Evolutionary conservation across 2,329 filamentous ascomycete species (phyloP).

Genomic region (Aspergillus vadensis): DNA sequence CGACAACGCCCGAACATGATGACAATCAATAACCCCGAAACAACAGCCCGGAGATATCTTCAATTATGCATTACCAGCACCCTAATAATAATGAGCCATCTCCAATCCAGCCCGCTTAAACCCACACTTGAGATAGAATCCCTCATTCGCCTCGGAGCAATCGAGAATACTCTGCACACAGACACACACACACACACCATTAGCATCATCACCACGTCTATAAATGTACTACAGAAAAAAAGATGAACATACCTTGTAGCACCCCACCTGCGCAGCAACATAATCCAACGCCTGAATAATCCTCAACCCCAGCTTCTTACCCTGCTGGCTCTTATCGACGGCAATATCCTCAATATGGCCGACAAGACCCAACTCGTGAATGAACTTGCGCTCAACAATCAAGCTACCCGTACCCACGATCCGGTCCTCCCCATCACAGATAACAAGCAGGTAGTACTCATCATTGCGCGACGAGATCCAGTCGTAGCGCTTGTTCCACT

Average conservation of each 20-base stretch:
- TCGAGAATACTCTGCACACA: constrained; percentile 77
- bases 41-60: too few relatives aligned
- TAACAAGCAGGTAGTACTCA: constrained; percentile 83
- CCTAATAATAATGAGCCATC: constrained; percentile 88
- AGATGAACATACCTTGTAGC: constrained; percentile 70
- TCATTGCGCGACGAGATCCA: constrained; percentile 75
- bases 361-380: constrained; percentile 58
- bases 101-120: constrained; percentile 89
- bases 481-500: constrained; percentile 78
- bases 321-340: constrained; percentile 91
- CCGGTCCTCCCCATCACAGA: constrained; percentile 69
- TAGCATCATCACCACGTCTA: too few relatives aligned
- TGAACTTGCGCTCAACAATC: constrained; percentile 83
- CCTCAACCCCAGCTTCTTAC: constrained; percentile 90
- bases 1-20: not conserved
- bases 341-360: constrained; percentile 99
- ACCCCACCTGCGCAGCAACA: constrained; percentile 83
- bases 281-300: constrained; percentile 93
- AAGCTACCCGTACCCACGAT: constrained; percentile 91
- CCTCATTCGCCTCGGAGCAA: constrained; percentile 93
- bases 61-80: too few relatives aligned
- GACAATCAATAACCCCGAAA: not conserved
- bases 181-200: too few relatives aligned
- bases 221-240: not conserved
- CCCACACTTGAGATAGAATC: constrained; percentile 97